These are phyloP conservation scores for Fomitopsis palustris DNA, from an alignment of 1,284 basidiomycete species.

Conservation along the genomic window DNA sequence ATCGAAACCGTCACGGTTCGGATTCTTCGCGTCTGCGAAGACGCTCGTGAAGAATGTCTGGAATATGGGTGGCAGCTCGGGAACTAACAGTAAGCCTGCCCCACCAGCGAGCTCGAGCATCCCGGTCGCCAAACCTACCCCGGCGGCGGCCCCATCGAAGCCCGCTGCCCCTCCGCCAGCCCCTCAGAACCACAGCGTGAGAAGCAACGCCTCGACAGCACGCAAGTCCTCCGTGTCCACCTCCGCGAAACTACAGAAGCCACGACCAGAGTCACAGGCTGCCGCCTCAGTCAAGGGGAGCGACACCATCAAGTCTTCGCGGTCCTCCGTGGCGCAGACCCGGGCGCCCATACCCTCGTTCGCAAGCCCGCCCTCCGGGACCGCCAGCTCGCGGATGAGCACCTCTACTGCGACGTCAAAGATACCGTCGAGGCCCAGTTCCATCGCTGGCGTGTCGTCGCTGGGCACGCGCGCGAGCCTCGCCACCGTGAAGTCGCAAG, in stretches of 20 bases:
- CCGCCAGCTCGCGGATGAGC: constrained; percentile 16
- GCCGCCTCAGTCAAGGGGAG: constrained; percentile 6
- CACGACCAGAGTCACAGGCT: constrained; percentile 15
- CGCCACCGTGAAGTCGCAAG: constrained; percentile 14
- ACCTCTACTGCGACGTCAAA: constrained; percentile 16
- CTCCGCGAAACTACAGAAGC: constrained; percentile 9
- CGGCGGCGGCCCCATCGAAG: constrained; percentile 5
- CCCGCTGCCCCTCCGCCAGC: constrained; percentile 6
- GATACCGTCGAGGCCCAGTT: constrained; percentile 24
- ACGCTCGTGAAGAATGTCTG: constrained; percentile 36
- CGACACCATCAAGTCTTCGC: constrained; percentile 13
- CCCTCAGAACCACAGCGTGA: neutral
- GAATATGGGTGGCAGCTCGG: constrained; percentile 29
- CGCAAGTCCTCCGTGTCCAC: constrained; percentile 8
- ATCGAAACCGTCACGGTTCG: constrained; percentile 31
- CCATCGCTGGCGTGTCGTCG: constrained; percentile 33
- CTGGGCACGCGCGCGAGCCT: constrained; percentile 31
- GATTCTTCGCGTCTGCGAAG: constrained; percentile 38
- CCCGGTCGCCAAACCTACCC: constrained; percentile 21
- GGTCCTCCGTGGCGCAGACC: constrained; percentile 13
- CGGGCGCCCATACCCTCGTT: constrained; percentile 32
- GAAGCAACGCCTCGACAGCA: constrained; percentile 6
- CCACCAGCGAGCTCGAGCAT: constrained; percentile 17
- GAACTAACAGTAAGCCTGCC: constrained; percentile 12
- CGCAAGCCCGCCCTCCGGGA: constrained; percentile 12